Evolutionary conservation across 306 rosid genomes (phyloP).

Genomic region (Spatholobus suberectus): DNA sequence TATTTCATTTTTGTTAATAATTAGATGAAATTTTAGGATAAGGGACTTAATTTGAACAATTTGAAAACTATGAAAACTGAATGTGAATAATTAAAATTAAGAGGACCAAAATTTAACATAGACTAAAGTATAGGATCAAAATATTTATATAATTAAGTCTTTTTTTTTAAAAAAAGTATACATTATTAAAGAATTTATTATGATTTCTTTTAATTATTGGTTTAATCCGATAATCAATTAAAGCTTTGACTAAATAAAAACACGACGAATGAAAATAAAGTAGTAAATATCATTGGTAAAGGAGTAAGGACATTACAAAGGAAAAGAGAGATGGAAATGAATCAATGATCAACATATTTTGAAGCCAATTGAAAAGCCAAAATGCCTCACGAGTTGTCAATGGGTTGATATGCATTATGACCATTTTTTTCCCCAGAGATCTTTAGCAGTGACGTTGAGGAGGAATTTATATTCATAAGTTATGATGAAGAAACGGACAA

Average conservation of each 20-base stretch:
- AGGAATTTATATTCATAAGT: slow-evolving; percentile 29
- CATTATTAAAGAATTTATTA: background rate
- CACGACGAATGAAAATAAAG: background rate
- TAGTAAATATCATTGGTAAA: background rate
- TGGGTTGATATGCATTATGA: background rate
- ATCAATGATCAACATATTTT: background rate
- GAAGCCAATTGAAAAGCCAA: slow-evolving; percentile 16
- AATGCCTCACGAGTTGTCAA: background rate
- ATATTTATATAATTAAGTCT: too few species aligned
- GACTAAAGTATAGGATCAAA: background rate
- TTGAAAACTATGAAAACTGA: too few species aligned
- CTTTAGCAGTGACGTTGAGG: slow-evolving; percentile 8
- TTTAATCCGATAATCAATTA: background rate
- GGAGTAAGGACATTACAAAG: background rate
- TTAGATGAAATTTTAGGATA: too few species aligned
- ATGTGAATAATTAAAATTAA: too few species aligned
- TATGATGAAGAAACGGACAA: slow-evolving; percentile 32
- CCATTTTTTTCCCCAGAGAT: background rate
- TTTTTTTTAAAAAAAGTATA: background rate
- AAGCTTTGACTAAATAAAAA: background rate
- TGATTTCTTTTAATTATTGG: background rate
- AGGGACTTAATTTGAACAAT: background rate
- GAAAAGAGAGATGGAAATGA: background rate
- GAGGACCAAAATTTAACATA: too few species aligned
- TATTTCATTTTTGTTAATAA: too few species aligned